These are phyloP conservation scores for Lactifluus volemus DNA, from an alignment of 768 basidiomycete species.

Conservation along the genomic window DNA sequence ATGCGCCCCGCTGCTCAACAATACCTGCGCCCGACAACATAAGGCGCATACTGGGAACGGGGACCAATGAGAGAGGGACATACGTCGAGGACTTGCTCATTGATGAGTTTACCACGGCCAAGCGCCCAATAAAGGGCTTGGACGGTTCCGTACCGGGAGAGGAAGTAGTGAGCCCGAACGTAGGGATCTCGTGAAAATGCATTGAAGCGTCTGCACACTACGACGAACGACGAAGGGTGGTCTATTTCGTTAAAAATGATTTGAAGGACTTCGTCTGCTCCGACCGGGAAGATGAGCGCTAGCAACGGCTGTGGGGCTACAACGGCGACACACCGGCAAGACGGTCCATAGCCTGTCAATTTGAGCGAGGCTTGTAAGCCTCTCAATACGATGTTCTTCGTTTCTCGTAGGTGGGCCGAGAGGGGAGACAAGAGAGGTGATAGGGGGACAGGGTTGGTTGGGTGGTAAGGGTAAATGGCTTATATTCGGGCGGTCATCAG, in stretches of 20 bases:
- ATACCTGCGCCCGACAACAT: conserved; percentile 39
- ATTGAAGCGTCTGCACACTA: conserved; percentile 49
- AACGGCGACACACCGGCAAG: conserved; percentile 19
- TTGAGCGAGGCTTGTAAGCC: neutral
- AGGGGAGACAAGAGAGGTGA: neutral
- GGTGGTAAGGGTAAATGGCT: conserved; percentile 7
- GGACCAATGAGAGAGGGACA: conserved; percentile 1
- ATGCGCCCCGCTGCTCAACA: conserved; percentile 67
- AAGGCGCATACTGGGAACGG: conserved; percentile 1
- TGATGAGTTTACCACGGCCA: conserved; percentile 44
- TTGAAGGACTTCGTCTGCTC: conserved; percentile 56
- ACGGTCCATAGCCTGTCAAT: conserved; percentile 18
- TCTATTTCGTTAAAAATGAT: conserved; percentile 64
- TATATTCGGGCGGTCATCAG: neutral
- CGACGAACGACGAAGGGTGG: conserved; percentile 52
- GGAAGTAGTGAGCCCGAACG: conserved; percentile 70
- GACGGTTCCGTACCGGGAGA: conserved; percentile 58
- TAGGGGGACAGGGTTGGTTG: conserved; percentile 5
- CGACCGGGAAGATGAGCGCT: conserved; percentile 1
- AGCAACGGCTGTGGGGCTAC: conserved; percentile 3
- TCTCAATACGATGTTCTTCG: neutral
- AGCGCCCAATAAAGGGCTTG: conserved; percentile 72
- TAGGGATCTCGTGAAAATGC: conserved; percentile 64
- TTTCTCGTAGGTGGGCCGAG: conserved; percentile 6
- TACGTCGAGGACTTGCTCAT: conserved; percentile 16